Base-by-base conservation (phyloP, 805 yeast species). In the Saccharomycopsis javanensis region DNA sequence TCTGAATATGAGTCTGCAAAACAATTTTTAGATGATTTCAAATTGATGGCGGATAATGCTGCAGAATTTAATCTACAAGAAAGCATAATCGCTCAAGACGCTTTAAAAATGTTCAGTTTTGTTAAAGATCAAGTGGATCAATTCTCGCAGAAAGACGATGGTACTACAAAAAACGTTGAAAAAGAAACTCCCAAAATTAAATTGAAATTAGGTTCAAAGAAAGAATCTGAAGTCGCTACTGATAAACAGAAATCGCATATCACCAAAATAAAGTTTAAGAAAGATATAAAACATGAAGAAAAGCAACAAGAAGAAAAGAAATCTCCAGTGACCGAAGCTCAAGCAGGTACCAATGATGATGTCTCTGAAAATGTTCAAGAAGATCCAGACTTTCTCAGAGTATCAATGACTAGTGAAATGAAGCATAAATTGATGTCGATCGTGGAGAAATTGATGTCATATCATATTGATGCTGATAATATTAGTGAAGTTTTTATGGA, bases 401-500 rank as follows among this genome's bases (percentile, higher is more conserved):
- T 37, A 2, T 46, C 53, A 8, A 16, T 54, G 2, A 38, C 23
- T 15, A 25, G 51, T 13, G 62, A 57, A 7, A 35, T 57, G 33
- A 60, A 55, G 27, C 55, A 28, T 11, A 55, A 57, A 51, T 42
- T 57, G 8, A n/a, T 34, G 20, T 13, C n/a, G 2, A 37, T 60
- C 3, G 52, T 64, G n/a, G 70, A 67, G 51, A 66, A 65, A 52
- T 57, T 62, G 11, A 59, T 66, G 25, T 63, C 50, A 3, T 55
- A 54, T 35, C 20, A 55, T 20, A 16, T 54, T 6, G 33, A 54
- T 10, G 48, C 48, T 8, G 57, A 79, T 11, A 68, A 72, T 52
- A 73, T 85, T 45, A 79, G 86, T 59, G 86, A 79, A 13, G 87
- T 95, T 0, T 91, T 90, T 67, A 67, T 86, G 72, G 86, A 83